Base-by-base conservation (phyloP, 805 yeast species). In the Priceomyces haplophilus region DNA sequence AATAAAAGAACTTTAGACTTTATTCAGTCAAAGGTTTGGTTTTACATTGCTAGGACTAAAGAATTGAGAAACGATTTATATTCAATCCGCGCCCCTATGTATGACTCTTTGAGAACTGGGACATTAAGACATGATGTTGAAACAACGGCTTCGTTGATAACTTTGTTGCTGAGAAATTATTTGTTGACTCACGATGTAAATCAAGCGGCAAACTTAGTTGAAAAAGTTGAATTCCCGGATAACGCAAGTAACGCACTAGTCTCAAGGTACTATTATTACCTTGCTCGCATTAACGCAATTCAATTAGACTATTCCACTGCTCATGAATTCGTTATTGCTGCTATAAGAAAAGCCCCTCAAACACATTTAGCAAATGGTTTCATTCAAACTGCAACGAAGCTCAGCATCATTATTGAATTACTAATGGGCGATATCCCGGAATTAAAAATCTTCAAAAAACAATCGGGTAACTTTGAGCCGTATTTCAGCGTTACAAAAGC, bases 361-460 rank as follows among this genome's bases (percentile, higher is more conserved):
- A 87, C 95, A 1, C 75, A 78, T 34, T 79, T 82, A 46, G 88
- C 97, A 7, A 64, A 76, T 34, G 99, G 99, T 1, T 93, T 93
- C 62, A 64, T 89, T 50, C 96, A 90, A 65, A 80, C 86, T 40
- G 93, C 97, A 3, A 82, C 90, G 51, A 93, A 93, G 69, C 77
- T 93, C 53, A 85, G 81, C 59, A 85, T 91, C 48, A 76, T 90
- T 45, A 87, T 93, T 54, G 97, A 93, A 67, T 73, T 93, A 58
- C 79, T 93, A 55, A 90, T 91, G 80, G 99, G 99, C 45, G 99
- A 93, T 55, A 84, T 93, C 51, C 99, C 99, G 13, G 96, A 88
- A 55, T 73, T 95, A 51, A 75, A 88, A 38, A 78, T 79, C 29
- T 93, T 93, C 73, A 79, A 80, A 53, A 85, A 86, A 56, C 50